Evolutionary conservation across 1,139 yeast genomes (phyloP), one percentile per base, ranked within the genome.

Genomic region (Suhomyces wounanorum): DNA sequence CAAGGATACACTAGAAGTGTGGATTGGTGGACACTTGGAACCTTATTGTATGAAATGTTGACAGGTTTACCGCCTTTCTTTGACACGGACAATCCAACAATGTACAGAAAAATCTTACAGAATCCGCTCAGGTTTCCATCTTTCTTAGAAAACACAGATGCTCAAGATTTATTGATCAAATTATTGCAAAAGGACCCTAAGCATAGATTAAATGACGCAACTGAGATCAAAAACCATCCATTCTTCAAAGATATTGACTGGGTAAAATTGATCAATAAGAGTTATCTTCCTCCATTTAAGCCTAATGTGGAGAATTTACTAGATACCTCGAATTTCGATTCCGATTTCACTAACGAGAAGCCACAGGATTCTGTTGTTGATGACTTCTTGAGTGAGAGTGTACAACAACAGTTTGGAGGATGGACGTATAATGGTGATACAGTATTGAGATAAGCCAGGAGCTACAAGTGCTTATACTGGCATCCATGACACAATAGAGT

Each of bases 11-110:
- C 98, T 7, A 83, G 96, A 67, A 86, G 89, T 62, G 98, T 94
- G 38, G 99, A 94, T 70, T 94, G 96, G 85, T 94, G 99, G 99
- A 94, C 98, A 1, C 77, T 94, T 57, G 99, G 99, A 36, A 94
- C 94, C 37, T 77, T 94, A 47, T 77, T 94, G 43, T 94, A 89
- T 67, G 99, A 94, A 68, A 94, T 94, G 99, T 80, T 95, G 56
- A 91, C 97, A 1, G 97, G 98, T 0, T 78, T 94, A 57, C 99
- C 99, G 7, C 63, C 64, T 44, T 94, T 91, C 66, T 94, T 89
- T 66, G 98, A 92, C 64, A 97, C 91, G 64, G 94, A 92, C 69
- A 87, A 88, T n/a, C 87, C 91, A 52, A 85, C 85, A 47, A 94
- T 94, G 99, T 94, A 94, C 73, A 84, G 89, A 64, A 94, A 92